A percentile compares a stretch with the other conserved stretches of the same genome.
Conservation (phyloP, 805 yeast genomes). For the Candida ulmi region DNA sequence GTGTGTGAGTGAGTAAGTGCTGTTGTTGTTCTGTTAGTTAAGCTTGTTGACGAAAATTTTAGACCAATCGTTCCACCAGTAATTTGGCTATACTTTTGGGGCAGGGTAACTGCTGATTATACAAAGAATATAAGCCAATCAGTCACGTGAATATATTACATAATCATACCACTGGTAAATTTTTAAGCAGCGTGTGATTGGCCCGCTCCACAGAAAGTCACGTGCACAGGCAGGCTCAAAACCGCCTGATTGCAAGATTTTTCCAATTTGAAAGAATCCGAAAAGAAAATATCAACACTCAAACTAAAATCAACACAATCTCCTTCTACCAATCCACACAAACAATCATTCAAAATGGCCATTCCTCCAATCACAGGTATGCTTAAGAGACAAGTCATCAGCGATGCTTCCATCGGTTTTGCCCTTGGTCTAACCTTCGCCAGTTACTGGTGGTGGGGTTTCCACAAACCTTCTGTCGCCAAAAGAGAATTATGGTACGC, state of each 20-base stretch:
- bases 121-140: neutral
- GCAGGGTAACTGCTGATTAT: too few relatives aligned
- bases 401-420: conserved; percentile 72
- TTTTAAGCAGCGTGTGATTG: neutral
- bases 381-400: conserved; percentile 71
- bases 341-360: conserved; percentile 42
- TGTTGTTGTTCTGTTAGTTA: neutral
- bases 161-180: neutral
- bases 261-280: neutral
- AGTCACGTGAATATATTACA: neutral
- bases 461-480: conserved; percentile 68
- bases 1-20: neutral
- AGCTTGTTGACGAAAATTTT: neutral
- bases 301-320: neutral
- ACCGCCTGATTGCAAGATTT: neutral
- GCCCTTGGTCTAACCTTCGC: conserved; percentile 58
- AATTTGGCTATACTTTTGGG: too few relatives aligned
- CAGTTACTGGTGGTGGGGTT: conserved; percentile 77
- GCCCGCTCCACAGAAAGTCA: neutral
- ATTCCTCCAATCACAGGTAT: conserved; percentile 84
- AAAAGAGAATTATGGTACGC: conserved; percentile 80
- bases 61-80: neutral
- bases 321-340: neutral
- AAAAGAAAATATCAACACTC: too few relatives aligned
- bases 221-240: neutral